phyloP scores from a whole-genome alignment of 352 stramenopile genomes.

The Pythium coloratum region DNA sequence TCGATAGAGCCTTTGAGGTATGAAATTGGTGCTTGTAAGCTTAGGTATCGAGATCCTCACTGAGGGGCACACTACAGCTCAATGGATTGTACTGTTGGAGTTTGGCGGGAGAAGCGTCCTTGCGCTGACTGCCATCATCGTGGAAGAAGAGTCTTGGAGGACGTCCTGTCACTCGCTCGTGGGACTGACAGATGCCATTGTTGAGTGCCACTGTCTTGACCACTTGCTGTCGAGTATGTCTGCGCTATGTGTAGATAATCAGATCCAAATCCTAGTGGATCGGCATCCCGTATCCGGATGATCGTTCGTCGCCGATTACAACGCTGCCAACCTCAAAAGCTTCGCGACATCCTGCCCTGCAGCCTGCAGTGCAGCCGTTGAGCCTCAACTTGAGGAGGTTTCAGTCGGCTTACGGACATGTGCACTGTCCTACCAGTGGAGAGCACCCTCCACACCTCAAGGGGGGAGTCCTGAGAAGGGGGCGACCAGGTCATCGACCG shows the following conservation, averaged over 20 bases:
- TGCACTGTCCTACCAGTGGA: neutral
- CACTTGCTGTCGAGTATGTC: neutral
- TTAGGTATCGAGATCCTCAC: neutral
- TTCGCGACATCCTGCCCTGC: neutral
- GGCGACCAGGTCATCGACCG: neutral
- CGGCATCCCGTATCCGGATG: neutral
- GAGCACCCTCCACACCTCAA: neutral
- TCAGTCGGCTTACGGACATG: neutral
- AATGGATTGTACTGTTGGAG: neutral
- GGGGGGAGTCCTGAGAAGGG: neutral
- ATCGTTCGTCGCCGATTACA: neutral
- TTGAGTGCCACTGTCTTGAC: conserved; percentile 3
- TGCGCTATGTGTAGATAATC: neutral
- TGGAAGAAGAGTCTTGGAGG: neutral
- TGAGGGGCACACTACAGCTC: neutral
- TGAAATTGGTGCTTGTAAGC: neutral
- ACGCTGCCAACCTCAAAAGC: neutral
- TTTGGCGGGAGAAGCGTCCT: neutral
- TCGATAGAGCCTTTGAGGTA: no score
- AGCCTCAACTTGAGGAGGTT: neutral
- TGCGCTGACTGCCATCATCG: neutral
- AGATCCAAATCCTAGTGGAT: neutral
- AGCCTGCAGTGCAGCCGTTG: no score
- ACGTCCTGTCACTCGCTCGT: neutral
- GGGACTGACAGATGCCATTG: neutral